Conservation (phyloP, 805 yeast genomes). For the Suhomyces xylopsoci region DNA sequence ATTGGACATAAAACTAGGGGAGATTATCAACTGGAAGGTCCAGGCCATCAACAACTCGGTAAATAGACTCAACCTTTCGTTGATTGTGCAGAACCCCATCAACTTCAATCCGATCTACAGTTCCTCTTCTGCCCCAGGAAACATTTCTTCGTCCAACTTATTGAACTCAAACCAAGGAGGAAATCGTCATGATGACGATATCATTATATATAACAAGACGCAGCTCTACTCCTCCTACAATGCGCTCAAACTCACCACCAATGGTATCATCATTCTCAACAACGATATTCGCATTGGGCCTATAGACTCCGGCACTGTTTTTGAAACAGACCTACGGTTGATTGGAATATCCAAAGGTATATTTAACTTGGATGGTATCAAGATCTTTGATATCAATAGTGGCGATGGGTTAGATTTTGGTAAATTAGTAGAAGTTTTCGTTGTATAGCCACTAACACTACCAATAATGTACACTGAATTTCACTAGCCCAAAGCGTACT, state of each 20-base stretch:
- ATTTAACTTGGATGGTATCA: slow-evolving; percentile 61
- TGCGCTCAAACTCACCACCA: slow-evolving; percentile 36
- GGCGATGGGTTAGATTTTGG: slow-evolving; percentile 75
- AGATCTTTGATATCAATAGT: slow-evolving; percentile 55
- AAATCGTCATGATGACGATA: slow-evolving; percentile 9
- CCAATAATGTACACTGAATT: too few species aligned
- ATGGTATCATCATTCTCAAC: slow-evolving; percentile 60
- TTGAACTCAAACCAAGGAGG: slow-evolving; percentile 4
- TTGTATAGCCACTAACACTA: slow-evolving; percentile 23
- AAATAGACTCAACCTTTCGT: slow-evolving; percentile 49
- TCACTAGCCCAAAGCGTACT: too few species aligned
- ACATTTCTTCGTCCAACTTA: slow-evolving; percentile 17
- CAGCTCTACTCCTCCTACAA: slow-evolving; percentile 34
- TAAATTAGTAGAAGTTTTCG: slow-evolving; percentile 64
- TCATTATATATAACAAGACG: slow-evolving; percentile 17
- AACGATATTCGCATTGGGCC: slow-evolving; percentile 66
- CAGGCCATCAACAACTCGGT: slow-evolving; percentile 61
- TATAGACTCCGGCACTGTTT: slow-evolving; percentile 58
- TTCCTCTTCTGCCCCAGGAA: slow-evolving; percentile 6
- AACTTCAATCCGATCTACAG: slow-evolving; percentile 23
- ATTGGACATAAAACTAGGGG: slow-evolving; percentile 58
- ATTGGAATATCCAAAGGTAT: slow-evolving; percentile 66
- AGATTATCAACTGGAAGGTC: slow-evolving; percentile 58
- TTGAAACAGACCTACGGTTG: slow-evolving; percentile 58
- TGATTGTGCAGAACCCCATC: slow-evolving; percentile 32